phyloP scores from a whole-genome alignment of 2,329 filamentous ascomycete species.

The Talaromyces sp. region DNA sequence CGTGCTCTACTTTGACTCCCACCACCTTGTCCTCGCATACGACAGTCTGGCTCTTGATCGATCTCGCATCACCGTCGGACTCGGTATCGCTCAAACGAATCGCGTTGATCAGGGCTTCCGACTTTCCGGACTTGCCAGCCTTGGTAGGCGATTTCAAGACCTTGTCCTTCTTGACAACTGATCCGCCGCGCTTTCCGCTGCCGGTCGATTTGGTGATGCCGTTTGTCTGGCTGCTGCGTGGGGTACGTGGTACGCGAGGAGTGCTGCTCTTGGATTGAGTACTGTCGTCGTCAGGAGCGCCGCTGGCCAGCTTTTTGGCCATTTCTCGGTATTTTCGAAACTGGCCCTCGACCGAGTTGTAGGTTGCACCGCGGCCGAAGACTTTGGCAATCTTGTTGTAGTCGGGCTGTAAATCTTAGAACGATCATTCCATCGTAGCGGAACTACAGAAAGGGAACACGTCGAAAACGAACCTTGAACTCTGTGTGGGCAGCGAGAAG shows the following conservation, averaged over 20 bases:
- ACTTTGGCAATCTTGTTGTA: conserved; percentile 39
- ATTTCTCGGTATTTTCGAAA: conserved; percentile 43
- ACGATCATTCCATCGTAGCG: neutral
- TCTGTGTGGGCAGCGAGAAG: conserved; percentile 24
- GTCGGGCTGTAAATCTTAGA: conserved; percentile 35
- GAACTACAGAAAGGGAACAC: neutral
- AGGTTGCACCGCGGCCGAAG: conserved; percentile 44
- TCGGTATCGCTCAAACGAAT: neutral
- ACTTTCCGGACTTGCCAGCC: neutral
- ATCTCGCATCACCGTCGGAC: neutral
- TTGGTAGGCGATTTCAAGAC: neutral
- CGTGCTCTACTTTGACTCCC: neutral
- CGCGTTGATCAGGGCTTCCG: neutral
- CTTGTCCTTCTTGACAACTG: neutral
- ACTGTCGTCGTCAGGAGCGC: conserved; percentile 14
- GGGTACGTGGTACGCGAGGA: conserved; percentile 14
- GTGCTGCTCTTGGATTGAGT: conserved; percentile 15
- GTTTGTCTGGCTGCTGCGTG: conserved; percentile 11
- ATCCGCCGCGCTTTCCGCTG: neutral
- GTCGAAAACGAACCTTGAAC: conserved; percentile 19
- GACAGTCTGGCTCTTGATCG: neutral
- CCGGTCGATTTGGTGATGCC: conserved; percentile 15
- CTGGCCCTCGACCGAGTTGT: conserved; percentile 45
- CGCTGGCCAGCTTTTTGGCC: conserved; percentile 31
- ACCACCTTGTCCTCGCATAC: neutral